Evolutionary conservation across 768 basidiomycete genomes (phyloP).

Genomic region (Lyophyllum shimeji): DNA sequence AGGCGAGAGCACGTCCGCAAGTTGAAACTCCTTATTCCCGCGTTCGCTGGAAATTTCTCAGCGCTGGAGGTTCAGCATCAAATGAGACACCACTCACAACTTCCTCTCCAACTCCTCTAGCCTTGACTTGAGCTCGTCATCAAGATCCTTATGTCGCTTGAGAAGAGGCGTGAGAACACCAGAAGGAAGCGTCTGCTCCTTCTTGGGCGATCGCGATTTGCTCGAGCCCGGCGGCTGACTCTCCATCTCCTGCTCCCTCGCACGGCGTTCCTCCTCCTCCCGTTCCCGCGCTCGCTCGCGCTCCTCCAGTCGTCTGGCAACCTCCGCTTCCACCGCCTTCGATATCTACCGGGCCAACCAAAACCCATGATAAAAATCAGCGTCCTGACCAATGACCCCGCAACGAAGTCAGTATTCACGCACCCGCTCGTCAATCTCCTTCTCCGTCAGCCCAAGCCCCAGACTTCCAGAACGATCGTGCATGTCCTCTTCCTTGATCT

Average conservation of each 20-base stretch:
- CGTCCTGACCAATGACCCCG: background rate
- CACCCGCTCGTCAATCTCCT: slow-evolving; percentile 76
- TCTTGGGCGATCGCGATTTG: slow-evolving; percentile 34
- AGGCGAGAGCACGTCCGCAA: slow-evolving; percentile 66
- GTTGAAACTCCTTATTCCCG: slow-evolving; percentile 57
- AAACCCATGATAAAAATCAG: background rate
- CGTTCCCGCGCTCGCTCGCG: slow-evolving; percentile 38
- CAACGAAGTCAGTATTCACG: slow-evolving; percentile 18
- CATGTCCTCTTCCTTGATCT: slow-evolving; percentile 24
- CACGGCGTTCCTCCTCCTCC: slow-evolving; percentile 36
- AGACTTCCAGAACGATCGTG: slow-evolving; percentile 32
- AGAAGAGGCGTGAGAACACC: slow-evolving; percentile 62
- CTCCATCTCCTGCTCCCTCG: slow-evolving; percentile 30
- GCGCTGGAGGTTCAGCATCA: slow-evolving; percentile 1
- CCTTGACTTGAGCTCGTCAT: slow-evolving; percentile 62
- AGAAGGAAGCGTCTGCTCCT: slow-evolving; percentile 40
- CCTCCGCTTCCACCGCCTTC: slow-evolving; percentile 72
- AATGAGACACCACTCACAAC: slow-evolving; percentile 48
- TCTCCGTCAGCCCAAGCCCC: slow-evolving; percentile 52
- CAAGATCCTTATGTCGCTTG: slow-evolving; percentile 65
- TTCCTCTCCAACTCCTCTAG: slow-evolving; percentile 71
- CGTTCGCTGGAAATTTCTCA: slow-evolving; percentile 44
- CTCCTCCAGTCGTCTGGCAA: slow-evolving; percentile 62
- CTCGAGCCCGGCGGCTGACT: slow-evolving; percentile 17
- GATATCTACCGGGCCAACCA: slow-evolving; percentile 54